phyloP scores from a whole-genome alignment of 306 rosid genomes.

The Vigna hirtella region DNA sequence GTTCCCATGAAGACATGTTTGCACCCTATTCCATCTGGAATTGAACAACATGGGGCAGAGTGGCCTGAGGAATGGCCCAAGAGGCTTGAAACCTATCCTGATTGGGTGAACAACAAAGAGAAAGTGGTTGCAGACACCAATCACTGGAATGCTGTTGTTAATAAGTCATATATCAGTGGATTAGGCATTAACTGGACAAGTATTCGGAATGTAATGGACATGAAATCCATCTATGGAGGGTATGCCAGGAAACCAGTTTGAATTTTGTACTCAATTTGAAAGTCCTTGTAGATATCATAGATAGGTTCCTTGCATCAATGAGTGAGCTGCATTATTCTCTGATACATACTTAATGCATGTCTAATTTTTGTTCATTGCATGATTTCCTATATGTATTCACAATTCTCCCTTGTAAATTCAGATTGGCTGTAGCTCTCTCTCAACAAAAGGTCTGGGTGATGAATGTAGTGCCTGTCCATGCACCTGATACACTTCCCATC shows the following conservation, averaged over 20 bases:
- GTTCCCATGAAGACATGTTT: slow-evolving; percentile 76
- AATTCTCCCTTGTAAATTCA: slow-evolving; percentile 45
- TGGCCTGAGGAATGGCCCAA: slow-evolving; percentile 99
- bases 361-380: neutral
- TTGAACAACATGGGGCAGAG: slow-evolving; percentile 94
- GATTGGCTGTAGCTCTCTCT: slow-evolving; percentile 86
- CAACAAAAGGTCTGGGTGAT: slow-evolving; percentile 93
- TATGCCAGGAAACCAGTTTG: slow-evolving; percentile 52
- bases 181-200: slow-evolving; percentile 91
- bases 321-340: slow-evolving; percentile 40
- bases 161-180: slow-evolving; percentile 86
- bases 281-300: slow-evolving; percentile 39
- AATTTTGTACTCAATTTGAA: slow-evolving; percentile 31
- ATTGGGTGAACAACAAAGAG: slow-evolving; percentile 81
- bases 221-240: slow-evolving; percentile 98
- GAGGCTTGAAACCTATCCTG: slow-evolving; percentile 84
- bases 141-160: slow-evolving; percentile 82
- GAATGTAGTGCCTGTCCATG: slow-evolving; percentile 91
- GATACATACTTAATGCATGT: slow-evolving; percentile 11
- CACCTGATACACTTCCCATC: slow-evolving; percentile 86
- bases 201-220: slow-evolving; percentile 90
- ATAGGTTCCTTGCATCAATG: slow-evolving; percentile 34
- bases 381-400: slow-evolving; percentile 7
- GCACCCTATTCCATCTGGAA: slow-evolving; percentile 80
- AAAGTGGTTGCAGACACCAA: slow-evolving; percentile 75